These are phyloP conservation scores for Penicillium manginii DNA, from an alignment of 495 filamentous ascomycete genomes.

Conservation along the genomic window DNA sequence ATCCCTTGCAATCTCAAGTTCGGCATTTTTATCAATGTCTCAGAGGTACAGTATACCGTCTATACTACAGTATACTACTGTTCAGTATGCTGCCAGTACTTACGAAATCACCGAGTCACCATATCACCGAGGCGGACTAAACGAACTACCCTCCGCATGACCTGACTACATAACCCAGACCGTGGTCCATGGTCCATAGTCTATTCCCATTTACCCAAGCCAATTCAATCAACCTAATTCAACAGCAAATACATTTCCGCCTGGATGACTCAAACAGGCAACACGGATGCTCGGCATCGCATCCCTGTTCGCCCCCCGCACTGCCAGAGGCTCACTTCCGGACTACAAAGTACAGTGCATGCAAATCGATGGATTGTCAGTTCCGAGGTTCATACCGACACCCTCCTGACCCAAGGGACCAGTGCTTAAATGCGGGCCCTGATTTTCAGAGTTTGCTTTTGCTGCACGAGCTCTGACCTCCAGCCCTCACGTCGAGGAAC, in stretches of 20 bases:
- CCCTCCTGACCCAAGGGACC: neutral
- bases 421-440: neutral
- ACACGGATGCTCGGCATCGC: constrained; percentile 1
- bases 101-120: no score
- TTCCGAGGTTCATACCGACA: neutral
- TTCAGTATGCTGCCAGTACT: no score
- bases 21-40: neutral
- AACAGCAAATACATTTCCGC: neutral
- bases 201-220: no score
- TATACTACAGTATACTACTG: neutral
- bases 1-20: neutral
- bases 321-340: no score
- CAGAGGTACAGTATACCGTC: neutral
- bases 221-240: no score
- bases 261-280: neutral
- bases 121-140: no score
- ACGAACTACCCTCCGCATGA: no score
- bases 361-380: no score
- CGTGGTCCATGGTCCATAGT: no score
- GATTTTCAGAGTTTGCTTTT: constrained; percentile 16
- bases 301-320: neutral
- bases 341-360: no score
- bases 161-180: no score
- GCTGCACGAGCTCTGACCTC: constrained; percentile 9
- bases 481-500: neutral